A percentile compares a stretch with the other conserved stretches of the same genome.
Conservation (phyloP, 352 stramenopile genomes). For the Globisporangium cederbergense region DNA sequence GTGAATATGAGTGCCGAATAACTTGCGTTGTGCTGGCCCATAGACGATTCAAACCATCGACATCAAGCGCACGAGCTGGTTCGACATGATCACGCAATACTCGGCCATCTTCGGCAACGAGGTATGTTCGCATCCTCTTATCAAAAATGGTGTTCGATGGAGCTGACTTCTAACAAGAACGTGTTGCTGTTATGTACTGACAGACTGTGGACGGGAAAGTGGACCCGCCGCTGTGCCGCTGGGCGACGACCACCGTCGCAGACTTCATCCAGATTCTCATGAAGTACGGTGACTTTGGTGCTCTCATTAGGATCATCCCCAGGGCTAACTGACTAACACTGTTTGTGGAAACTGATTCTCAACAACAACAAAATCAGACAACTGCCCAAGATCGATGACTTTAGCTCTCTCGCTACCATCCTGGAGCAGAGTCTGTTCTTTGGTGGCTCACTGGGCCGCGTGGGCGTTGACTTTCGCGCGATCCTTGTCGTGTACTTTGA, state of each 20-base stretch:
- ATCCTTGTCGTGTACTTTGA: constrained; percentile 83
- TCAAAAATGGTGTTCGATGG: not conserved
- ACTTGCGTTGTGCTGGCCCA: not conserved
- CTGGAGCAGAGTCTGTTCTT: constrained; percentile 87
- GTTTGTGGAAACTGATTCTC: not conserved
- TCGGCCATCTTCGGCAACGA: constrained; percentile 87
- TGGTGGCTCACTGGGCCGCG: constrained; percentile 69
- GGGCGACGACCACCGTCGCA: constrained; percentile 74
- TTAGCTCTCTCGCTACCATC: constrained; percentile 75
- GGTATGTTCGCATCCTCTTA: constrained; percentile 29
- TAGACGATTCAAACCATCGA: constrained; percentile 87
- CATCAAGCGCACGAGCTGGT: constrained; percentile 86
- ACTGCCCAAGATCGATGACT: constrained; percentile 83
- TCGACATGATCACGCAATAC: constrained; percentile 90
- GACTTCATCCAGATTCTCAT: constrained; percentile 81
- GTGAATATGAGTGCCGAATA: not conserved
- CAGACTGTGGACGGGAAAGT: constrained; percentile 74
- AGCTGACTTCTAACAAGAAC: not conserved
- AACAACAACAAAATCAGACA: constrained; percentile 30
- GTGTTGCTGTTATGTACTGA: not conserved
- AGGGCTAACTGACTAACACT: not conserved
- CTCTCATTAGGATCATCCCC: not conserved
- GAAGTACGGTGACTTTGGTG: constrained; percentile 36
- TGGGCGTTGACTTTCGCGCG: constrained; percentile 80
- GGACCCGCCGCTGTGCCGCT: constrained; percentile 75